Base-by-base conservation (phyloP, 805 yeast species). In the Sugiyamaella qingdaonensis region DNA sequence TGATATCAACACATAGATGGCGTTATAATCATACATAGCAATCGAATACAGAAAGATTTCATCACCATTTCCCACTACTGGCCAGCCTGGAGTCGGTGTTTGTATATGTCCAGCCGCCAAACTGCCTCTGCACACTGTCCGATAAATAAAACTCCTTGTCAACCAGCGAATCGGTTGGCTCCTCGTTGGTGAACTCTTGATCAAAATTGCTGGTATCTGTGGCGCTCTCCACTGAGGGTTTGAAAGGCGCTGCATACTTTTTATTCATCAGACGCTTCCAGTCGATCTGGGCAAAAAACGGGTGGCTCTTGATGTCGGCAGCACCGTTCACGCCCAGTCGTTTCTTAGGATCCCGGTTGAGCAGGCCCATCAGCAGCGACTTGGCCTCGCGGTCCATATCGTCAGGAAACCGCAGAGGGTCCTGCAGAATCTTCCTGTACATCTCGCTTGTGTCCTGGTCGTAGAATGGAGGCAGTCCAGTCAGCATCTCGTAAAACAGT, bases 61-160 rank as follows among this genome's bases (percentile, higher is more conserved):
- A 14, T 41, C 53, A 65, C 69, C 70, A 66, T 49, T 58, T 59
- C 10, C 68, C 68, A 43, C 67, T 61, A 47, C 61, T 58, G 7
- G 71, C 70, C 31, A 68, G 61, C 50, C 58, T 58, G 29, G 68
- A 58, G 44, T 60, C 61, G 16, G 46, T 53, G 51, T 66, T 70
- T 19, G 72, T 67, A 69, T 91, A 92, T 1, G 98, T 92, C 99
- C 99, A 94, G 5, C 99, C 98, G 46, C 97, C 98, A 75, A 94
- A 94, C 72, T 94, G 98, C 67, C 86, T 83, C 70, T 94, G 99
- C n/a, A 94, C 97, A 62, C 91, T 82, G 62, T 90, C 98, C 64
- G 95, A 87, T 57, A 94, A 77, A 61, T 80, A 88, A 46, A 60
- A 66, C 55, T 70, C 73, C 64, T 88, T 95, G 67, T 91, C 95